Evolutionary conservation across 345 rosid genomes (phyloP).

Genomic region (Eucalyptus brandiana): DNA sequence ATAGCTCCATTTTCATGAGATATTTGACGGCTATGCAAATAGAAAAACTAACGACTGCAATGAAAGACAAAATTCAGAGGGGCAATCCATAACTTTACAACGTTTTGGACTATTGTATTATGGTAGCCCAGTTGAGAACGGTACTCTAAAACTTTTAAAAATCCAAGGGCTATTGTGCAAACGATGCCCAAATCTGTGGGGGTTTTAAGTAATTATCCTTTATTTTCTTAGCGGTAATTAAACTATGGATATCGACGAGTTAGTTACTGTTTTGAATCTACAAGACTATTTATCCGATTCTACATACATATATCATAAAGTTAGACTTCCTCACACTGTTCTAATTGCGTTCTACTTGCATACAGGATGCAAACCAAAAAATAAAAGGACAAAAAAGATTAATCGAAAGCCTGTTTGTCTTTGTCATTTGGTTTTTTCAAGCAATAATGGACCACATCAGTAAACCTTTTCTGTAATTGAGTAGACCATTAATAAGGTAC

Average conservation of each 20-base stretch:
- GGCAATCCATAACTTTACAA: rapidly evolving
- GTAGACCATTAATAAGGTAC: rapidly evolving
- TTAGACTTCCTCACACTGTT: not conserved
- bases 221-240: too few species aligned
- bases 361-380: not conserved
- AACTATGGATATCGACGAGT: not conserved
- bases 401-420: not conserved
- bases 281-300: too few species aligned
- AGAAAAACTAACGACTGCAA: not conserved
- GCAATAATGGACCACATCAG: not conserved
- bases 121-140: not conserved
- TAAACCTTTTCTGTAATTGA: not conserved
- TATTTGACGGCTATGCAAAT: not conserved
- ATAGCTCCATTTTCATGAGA: not conserved
- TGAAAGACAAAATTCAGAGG: not conserved
- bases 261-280: not conserved
- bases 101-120: not conserved
- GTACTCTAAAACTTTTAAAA: not conserved
- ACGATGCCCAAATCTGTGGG: not conserved
- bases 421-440: too few species aligned
- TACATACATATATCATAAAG: not conserved
- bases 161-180: not conserved
- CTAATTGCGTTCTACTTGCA: not conserved
- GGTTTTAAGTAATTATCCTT: not conserved
- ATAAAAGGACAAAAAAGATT: not conserved